Conservation (phyloP, 805 yeast species). For the Wickerhamomyces ciferrii region DNA sequence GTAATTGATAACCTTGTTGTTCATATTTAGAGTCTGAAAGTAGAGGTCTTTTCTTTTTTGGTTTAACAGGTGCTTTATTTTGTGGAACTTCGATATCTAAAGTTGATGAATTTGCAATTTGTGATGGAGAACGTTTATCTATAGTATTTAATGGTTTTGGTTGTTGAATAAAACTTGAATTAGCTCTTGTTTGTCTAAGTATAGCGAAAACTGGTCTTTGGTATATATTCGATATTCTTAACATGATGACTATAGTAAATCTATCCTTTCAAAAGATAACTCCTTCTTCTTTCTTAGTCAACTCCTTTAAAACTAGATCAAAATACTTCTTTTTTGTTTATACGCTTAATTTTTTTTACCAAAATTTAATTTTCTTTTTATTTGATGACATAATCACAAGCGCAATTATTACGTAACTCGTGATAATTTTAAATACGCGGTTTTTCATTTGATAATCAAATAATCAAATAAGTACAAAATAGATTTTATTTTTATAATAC, state of each 20-base stretch:
- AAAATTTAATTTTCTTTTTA: not conserved
- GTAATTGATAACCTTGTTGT: constrained; percentile 30
- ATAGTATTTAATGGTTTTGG: constrained; percentile 3
- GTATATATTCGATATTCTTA: not conserved
- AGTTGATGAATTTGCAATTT: constrained; percentile 20
- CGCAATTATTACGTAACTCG: too few relatives aligned
- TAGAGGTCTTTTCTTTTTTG: constrained; percentile 26
- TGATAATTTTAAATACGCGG: not conserved
- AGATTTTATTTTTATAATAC: not conserved
- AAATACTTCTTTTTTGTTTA: too few relatives aligned
- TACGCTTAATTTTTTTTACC: not conserved
- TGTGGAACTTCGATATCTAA: constrained; percentile 18
- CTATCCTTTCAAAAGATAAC: not conserved
- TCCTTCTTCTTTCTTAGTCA: too few relatives aligned
- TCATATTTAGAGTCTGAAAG: constrained; percentile 34
- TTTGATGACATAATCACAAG: too few relatives aligned
- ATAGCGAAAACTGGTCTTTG: not conserved
- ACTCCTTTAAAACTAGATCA: too few relatives aligned
- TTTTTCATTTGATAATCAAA: not conserved
- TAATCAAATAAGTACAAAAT: too few relatives aligned
- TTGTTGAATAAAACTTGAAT: not conserved
- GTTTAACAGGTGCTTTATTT: constrained; percentile 27
- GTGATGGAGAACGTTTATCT: constrained; percentile 14
- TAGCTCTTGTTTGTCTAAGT: not conserved
- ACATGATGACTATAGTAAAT: not conserved